Conservation (phyloP, 2,329 filamentous ascomycete species). For the Cercospora berteroae region DNA sequence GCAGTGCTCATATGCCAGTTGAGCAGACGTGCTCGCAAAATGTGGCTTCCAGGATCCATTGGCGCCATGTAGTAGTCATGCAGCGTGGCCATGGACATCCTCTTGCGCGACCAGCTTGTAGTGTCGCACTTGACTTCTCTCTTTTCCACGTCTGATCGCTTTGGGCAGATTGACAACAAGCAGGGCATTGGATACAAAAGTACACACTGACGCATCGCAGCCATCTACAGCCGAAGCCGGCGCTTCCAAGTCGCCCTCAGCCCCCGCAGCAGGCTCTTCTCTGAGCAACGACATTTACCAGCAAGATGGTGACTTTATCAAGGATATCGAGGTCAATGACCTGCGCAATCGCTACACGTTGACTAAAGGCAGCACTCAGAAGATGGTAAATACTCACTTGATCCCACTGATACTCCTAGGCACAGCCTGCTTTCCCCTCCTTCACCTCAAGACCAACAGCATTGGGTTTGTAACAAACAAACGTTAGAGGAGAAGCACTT, state of each 20-base stretch:
- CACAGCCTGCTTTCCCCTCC: constrained; percentile 27
- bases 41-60: not conserved
- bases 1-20: not conserved
- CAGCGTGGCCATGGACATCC: not conserved
- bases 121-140: not conserved
- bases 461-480: constrained; percentile 34
- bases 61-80: not conserved
- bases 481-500: constrained; percentile 39
- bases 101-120: not conserved
- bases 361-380: constrained; percentile 95
- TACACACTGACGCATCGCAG: constrained; percentile 10
- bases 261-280: constrained; percentile 48
- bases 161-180: constrained; percentile 19
- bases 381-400: constrained; percentile 91
- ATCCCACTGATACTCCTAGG: constrained; percentile 61
- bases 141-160: not conserved
- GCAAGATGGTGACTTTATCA: constrained; percentile 95
- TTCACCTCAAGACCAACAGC: constrained; percentile 20
- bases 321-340: constrained; percentile 98
- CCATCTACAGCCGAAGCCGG: constrained; percentile 45
- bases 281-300: constrained; percentile 89
- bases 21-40: not conserved
- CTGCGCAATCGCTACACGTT: constrained; percentile 93
- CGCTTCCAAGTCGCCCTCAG: constrained; percentile 54
- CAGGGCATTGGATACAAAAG: constrained; percentile 9